These are phyloP conservation scores for Daucus carota DNA, from an alignment of 129 eudicot species.

Conservation along the genomic window DH1_v3.0 NC_030386.2:4854001-4854500, in stretches of 20 bases:
- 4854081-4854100: constrained; percentile 60
- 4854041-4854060: constrained; percentile 19
- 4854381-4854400: background rate
- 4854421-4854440: background rate
- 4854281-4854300: constrained; percentile 1
- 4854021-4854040: constrained; percentile 25
- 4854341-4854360: background rate
- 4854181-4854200: constrained; percentile 30
- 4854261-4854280: constrained; percentile 41
- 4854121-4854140: constrained; percentile 16
- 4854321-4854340: background rate
- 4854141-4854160: constrained; percentile 14
- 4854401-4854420: background rate
- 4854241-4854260: constrained; percentile 32
- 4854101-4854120: constrained; percentile 63
- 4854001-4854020: constrained; percentile 37
- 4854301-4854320: background rate
- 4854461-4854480: background rate
- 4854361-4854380: background rate
- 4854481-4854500: background rate
- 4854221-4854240: constrained; percentile 30
- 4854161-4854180: constrained; percentile 67
- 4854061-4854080: constrained; percentile 52
- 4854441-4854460: background rate
- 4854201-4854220: constrained; percentile 33